A percentile compares a stretch with the other conserved stretches of the same genome.
These are phyloP conservation scores for Haplosporangium sp. DNA, from an alignment of 371 early-diverging fungal genomes.

Conservation along the genomic window DNA sequence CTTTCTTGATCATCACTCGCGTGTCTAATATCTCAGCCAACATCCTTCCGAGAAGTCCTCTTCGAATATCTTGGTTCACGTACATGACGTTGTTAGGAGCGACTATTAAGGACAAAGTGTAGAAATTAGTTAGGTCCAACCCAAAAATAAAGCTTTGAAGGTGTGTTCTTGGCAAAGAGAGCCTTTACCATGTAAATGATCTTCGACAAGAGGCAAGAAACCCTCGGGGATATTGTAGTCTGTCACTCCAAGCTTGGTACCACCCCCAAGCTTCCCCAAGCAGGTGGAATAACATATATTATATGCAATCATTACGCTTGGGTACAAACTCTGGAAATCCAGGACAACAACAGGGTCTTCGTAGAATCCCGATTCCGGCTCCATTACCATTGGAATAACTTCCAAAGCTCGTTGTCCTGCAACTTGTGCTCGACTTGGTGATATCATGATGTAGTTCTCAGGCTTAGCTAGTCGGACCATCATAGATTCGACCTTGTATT, in stretches of 20 bases:
- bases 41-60: conserved; percentile 84
- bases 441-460: conserved; percentile 74
- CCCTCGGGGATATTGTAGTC: conserved; percentile 56
- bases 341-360: conserved; percentile 85
- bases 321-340: conserved; percentile 94
- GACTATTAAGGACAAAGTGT: conserved; percentile 54
- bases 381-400: conserved; percentile 88
- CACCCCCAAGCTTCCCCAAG: conserved; percentile 72
- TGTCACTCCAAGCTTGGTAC: conserved; percentile 61
- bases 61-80: conserved; percentile 80
- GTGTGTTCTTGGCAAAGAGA: neutral
- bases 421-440: conserved; percentile 77
- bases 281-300: conserved; percentile 93
- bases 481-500: conserved; percentile 90
- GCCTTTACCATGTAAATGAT: conserved; percentile 71
- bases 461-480: conserved; percentile 88
- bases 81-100: conserved; percentile 89
- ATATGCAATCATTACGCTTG: conserved; percentile 94
- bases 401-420: conserved; percentile 78
- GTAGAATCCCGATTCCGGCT: conserved; percentile 86
- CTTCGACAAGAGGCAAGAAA: conserved; percentile 67
- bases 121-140: neutral
- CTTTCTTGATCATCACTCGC: conserved; percentile 86
- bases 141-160: neutral
- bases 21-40: conserved; percentile 88